Conservation (phyloP, 805 yeast species). For the Candida ipomoeae region DNA sequence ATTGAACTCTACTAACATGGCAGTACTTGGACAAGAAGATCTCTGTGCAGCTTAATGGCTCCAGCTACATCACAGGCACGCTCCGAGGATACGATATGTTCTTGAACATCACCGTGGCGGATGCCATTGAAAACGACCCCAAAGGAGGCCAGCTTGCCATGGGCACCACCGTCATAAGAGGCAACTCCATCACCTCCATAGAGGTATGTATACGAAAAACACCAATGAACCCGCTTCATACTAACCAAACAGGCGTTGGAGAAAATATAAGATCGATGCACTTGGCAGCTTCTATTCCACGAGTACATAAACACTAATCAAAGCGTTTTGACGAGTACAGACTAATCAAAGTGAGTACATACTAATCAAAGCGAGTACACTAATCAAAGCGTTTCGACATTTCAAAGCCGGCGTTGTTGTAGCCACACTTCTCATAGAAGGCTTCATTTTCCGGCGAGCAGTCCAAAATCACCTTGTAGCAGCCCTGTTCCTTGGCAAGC, state of each 20-base stretch:
- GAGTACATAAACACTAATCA: slow-evolving; percentile 7
- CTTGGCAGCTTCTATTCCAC: neutral
- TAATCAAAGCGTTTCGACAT: slow-evolving; percentile 51
- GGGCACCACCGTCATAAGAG: slow-evolving; percentile 73
- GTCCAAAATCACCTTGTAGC: slow-evolving; percentile 87
- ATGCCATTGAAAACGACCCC: slow-evolving; percentile 58
- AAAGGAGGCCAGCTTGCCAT: slow-evolving; percentile 50
- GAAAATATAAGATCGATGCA: neutral
- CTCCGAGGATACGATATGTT: slow-evolving; percentile 85
- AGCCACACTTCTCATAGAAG: slow-evolving; percentile 88
- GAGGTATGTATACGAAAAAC: slow-evolving; percentile 43
- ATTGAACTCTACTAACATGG: slow-evolving; percentile 18
- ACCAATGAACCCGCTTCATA: neutral
- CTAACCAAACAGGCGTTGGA: slow-evolving; percentile 12
- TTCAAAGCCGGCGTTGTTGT: slow-evolving; percentile 58
- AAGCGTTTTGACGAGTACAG: slow-evolving; percentile 42
- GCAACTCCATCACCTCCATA: slow-evolving; percentile 70
- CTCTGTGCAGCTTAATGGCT: slow-evolving; percentile 70
- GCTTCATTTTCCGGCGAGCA: slow-evolving; percentile 79
- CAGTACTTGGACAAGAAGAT: slow-evolving; percentile 78
- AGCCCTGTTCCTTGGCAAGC: slow-evolving; percentile 58
- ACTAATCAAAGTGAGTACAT: too few relatives aligned
- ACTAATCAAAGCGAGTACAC: neutral
- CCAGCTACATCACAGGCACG: slow-evolving; percentile 73
- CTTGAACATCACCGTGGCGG: slow-evolving; percentile 65